Percentiles rank a stretch among this genome's conserved stretches.
These are phyloP conservation scores for Neonectria magnoliae DNA, from an alignment of 2,329 filamentous ascomycete species.

Conservation along the genomic window DNA sequence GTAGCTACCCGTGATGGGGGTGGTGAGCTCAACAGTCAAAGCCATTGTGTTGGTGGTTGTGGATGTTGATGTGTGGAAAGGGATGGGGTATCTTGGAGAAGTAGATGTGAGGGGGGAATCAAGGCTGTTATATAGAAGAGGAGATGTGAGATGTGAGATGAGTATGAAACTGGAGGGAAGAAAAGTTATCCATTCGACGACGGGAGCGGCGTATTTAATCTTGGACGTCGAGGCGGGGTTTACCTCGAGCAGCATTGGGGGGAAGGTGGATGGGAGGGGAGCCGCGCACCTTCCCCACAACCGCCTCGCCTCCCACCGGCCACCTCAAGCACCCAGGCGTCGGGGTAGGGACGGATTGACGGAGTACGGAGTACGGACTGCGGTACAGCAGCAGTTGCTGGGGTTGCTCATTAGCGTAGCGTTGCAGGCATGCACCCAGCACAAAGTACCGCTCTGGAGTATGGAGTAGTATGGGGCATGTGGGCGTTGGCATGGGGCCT, in stretches of 20 bases:
- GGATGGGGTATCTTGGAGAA: slow-evolving; percentile 37
- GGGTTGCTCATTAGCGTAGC: background rate
- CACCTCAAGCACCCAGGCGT: background rate
- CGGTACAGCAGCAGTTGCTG: background rate
- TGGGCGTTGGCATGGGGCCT: background rate
- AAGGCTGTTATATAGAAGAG: slow-evolving; percentile 30
- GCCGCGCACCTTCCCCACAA: slow-evolving; percentile 43
- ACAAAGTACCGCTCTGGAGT: background rate
- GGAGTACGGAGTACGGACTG: slow-evolving; percentile 14
- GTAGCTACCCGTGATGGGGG: slow-evolving; percentile 70
- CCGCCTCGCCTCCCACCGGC: slow-evolving; percentile 37
- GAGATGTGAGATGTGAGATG: slow-evolving; percentile 31
- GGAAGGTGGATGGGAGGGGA: slow-evolving; percentile 21
- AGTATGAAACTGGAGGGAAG: slow-evolving; percentile 40
- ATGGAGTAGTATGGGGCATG: slow-evolving; percentile 11
- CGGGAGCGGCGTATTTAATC: slow-evolving; percentile 42
- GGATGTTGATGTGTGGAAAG: slow-evolving; percentile 22
- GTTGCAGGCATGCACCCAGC: background rate
- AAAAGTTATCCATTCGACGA: slow-evolving; percentile 24
- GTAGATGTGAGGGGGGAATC: slow-evolving; percentile 24
- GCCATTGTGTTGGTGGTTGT: slow-evolving; percentile 36
- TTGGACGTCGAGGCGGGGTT: slow-evolving; percentile 39
- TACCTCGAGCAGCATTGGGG: slow-evolving; percentile 6
- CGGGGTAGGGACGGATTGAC: slow-evolving; percentile 13
- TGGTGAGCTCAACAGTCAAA: slow-evolving; percentile 71